A percentile compares a stretch with the other conserved stretches of the same genome.
phyloP scores from a whole-genome alignment of 768 basidiomycete species.

The Leucocoprinus sp. region DNA sequence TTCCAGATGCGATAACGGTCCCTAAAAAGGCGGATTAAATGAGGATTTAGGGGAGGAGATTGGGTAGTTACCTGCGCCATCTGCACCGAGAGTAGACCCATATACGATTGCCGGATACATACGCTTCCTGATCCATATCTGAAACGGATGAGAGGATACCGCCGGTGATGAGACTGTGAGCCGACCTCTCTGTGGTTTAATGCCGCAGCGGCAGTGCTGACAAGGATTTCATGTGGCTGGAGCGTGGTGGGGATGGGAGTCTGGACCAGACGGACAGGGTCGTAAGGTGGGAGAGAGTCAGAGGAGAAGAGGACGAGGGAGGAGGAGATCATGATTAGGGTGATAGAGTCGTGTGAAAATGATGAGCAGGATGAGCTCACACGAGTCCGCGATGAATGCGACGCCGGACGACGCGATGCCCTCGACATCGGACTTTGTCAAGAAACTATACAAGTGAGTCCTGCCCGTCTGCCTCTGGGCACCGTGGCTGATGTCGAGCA shows the following conservation, averaged over 20 bases:
- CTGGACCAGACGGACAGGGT: conserved; percentile 50
- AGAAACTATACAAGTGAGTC: conserved; percentile 84
- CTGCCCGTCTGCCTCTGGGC: not conserved
- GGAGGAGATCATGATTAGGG: no score
- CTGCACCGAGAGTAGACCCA: conserved; percentile 58
- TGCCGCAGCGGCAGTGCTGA: conserved; percentile 58
- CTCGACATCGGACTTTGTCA: conserved; percentile 88
- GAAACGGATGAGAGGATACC: not conserved
- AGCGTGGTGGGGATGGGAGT: conserved; percentile 42
- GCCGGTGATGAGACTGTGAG: not conserved
- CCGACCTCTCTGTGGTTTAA: conserved; percentile 75
- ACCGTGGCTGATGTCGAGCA: conserved; percentile 20
- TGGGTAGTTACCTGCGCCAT: conserved; percentile 55
- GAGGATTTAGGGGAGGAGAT: not conserved
- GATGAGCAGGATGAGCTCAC: no score
- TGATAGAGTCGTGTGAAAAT: no score
- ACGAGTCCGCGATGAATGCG: no score
- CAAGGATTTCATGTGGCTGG: conserved; percentile 50
- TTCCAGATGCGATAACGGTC: conserved; percentile 49
- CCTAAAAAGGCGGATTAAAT: conserved; percentile 29
- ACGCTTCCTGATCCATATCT: conserved; percentile 73
- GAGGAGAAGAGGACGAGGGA: no score
- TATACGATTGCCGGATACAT: conserved; percentile 55
- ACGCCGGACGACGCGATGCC: conserved; percentile 68
- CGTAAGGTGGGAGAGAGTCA: no score